Evolutionary conservation across 352 stramenopile genomes (phyloP).

Genomic region (Thalassiosira gravida): DNA sequence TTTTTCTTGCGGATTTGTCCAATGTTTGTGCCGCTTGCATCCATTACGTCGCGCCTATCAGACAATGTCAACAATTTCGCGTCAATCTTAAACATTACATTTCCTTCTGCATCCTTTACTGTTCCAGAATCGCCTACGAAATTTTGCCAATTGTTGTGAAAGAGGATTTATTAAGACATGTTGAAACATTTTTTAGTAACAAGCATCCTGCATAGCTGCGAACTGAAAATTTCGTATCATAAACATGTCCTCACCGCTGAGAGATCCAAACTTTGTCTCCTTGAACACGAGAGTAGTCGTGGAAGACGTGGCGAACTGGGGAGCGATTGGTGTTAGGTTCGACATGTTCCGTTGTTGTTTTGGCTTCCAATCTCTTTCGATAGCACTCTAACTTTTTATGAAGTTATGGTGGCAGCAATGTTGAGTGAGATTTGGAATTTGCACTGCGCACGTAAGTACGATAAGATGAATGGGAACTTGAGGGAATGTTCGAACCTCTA

Average conservation of each 20-base stretch:
- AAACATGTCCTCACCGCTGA: conserved; percentile 10
- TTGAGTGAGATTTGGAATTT: too few species aligned
- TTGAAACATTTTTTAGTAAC: background rate
- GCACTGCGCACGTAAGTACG: too few species aligned
- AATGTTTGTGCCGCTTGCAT: conserved; percentile 6
- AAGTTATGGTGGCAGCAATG: too few species aligned
- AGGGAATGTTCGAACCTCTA: too few species aligned
- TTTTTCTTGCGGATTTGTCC: conserved; percentile 21
- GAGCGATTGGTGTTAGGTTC: conserved; percentile 21
- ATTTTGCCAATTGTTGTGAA: conserved; percentile 8
- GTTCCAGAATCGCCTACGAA: conserved; percentile 18
- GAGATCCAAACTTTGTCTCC: conserved; percentile 24
- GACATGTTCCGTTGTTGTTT: too few species aligned
- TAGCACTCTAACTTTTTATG: too few species aligned
- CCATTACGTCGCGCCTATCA: conserved; percentile 19
- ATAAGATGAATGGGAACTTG: too few species aligned
- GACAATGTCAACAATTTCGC: conserved; percentile 19
- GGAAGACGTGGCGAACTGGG: conserved; percentile 1
- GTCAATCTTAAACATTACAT: conserved; percentile 22
- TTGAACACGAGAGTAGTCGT: conserved; percentile 23
- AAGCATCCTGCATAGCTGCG: too few species aligned
- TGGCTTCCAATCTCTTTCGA: too few species aligned
- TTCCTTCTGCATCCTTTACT: conserved; percentile 14
- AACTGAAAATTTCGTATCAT: too few species aligned
- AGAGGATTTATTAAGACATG: background rate